Conservation (phyloP, 352 stramenopile species). For the Phytopythium boreale region DNA sequence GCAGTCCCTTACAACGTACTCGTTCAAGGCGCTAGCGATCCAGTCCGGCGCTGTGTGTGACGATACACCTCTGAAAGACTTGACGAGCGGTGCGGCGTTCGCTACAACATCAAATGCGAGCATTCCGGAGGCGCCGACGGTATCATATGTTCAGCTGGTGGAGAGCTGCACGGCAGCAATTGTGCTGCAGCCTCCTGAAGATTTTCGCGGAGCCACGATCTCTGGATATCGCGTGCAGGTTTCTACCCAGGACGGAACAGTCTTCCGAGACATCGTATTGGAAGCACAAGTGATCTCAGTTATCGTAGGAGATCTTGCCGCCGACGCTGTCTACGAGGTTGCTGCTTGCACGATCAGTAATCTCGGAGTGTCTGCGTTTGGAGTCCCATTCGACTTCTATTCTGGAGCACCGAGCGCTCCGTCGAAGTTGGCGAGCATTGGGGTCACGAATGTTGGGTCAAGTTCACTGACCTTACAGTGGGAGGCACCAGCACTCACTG, state of each 20-base stretch:
- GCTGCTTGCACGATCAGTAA: background rate
- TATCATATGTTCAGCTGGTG: slow-evolving; percentile 13
- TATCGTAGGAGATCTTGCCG: background rate
- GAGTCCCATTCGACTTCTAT: background rate
- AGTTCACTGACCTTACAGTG: background rate
- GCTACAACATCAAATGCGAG: slow-evolving; percentile 22
- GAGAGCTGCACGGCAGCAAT: slow-evolving; percentile 20
- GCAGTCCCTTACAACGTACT: slow-evolving; percentile 25
- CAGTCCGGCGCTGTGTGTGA: slow-evolving; percentile 36
- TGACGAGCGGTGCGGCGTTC: slow-evolving; percentile 29
- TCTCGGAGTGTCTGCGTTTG: background rate
- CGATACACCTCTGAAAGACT: slow-evolving; percentile 14
- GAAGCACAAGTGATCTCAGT: background rate
- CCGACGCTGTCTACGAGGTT: background rate
- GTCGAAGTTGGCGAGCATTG: background rate
- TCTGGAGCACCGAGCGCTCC: background rate
- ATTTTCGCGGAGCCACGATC: slow-evolving; percentile 25
- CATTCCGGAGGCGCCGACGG: slow-evolving; percentile 22
- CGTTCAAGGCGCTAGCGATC: slow-evolving; percentile 41
- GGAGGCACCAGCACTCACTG: slow-evolving; percentile 25
- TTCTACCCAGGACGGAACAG: background rate
- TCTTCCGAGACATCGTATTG: background rate
- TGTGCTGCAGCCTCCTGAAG: slow-evolving; percentile 15
- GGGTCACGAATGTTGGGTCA: background rate
- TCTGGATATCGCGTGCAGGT: background rate